Percentiles rank a stretch among this genome's conserved stretches.
phyloP scores from a whole-genome alignment of 768 basidiomycete species.

The Trametes villosa region DNA sequence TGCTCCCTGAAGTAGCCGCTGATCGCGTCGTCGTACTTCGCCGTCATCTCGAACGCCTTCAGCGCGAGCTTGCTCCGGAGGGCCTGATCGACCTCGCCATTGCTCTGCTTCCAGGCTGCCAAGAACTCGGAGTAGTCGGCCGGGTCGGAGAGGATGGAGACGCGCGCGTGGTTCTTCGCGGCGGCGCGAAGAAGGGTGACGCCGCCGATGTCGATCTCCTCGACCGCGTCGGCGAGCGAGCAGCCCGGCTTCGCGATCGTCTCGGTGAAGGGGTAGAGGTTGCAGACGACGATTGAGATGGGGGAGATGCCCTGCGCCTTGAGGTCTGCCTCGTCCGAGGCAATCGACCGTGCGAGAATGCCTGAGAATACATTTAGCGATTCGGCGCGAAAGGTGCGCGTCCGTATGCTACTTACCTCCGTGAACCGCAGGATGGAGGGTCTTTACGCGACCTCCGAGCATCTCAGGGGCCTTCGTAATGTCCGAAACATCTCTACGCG shows the following conservation, averaged over 20 bases:
- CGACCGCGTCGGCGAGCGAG: slow-evolving; percentile 90
- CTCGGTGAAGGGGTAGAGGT: slow-evolving; percentile 94
- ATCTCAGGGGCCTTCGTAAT: slow-evolving; percentile 99
- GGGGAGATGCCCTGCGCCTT: slow-evolving; percentile 82
- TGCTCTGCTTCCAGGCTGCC: slow-evolving; percentile 69
- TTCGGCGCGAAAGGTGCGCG: background rate
- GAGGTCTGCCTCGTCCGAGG: slow-evolving; percentile 89
- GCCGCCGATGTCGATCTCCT: slow-evolving; percentile 98
- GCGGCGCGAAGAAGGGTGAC: slow-evolving; percentile 97
- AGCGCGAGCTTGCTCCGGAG: slow-evolving; percentile 83
- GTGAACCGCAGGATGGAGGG: slow-evolving; percentile 96
- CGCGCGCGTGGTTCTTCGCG: slow-evolving; percentile 96
- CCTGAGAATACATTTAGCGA: slow-evolving; percentile 49
- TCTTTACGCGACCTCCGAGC: slow-evolving; percentile 98
- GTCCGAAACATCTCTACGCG: slow-evolving; percentile 87
- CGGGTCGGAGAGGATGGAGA: slow-evolving; percentile 88
- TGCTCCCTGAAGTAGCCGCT: slow-evolving; percentile 95
- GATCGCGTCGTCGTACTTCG: slow-evolving; percentile 93
- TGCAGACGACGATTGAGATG: slow-evolving; percentile 98
- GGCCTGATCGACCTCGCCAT: slow-evolving; percentile 74
- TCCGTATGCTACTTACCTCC: slow-evolving; percentile 63
- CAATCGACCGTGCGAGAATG: slow-evolving; percentile 90
- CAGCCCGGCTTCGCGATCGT: slow-evolving; percentile 89
- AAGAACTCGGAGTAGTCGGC: slow-evolving; percentile 86
- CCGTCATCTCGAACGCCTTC: slow-evolving; percentile 97